These are phyloP conservation scores for Backusella circina DNA, from an alignment of 192 early-diverging fungal species.

Conservation along the genomic window DNA sequence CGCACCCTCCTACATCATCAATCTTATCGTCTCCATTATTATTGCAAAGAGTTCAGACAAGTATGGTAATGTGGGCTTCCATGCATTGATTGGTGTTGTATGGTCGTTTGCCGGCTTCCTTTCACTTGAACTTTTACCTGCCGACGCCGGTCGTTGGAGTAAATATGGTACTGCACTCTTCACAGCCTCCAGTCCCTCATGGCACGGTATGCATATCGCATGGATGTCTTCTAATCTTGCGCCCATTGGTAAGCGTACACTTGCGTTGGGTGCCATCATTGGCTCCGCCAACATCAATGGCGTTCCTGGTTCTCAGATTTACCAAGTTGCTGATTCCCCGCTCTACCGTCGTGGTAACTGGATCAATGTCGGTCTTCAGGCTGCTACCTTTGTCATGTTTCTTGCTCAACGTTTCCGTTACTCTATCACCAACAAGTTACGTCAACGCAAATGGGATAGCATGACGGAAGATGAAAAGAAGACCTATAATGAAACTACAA, in stretches of 20 bases:
- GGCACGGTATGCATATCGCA: slow-evolving; percentile 16
- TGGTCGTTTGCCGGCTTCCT: slow-evolving; percentile 23
- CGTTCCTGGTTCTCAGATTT: slow-evolving; percentile 30
- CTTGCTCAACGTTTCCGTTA: slow-evolving; percentile 46
- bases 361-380: slow-evolving; percentile 41
- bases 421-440: slow-evolving; percentile 36
- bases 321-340: slow-evolving; percentile 38
- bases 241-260: slow-evolving; percentile 24
- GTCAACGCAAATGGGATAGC: slow-evolving; percentile 43
- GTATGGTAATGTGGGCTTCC: slow-evolving; percentile 10
- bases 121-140: slow-evolving; percentile 35
- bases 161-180: slow-evolving; percentile 36
- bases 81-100: neutral
- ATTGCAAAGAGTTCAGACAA: slow-evolving; percentile 7
- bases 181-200: slow-evolving; percentile 18
- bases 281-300: slow-evolving; percentile 17
- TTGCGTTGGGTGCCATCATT: slow-evolving; percentile 19
- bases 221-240: slow-evolving; percentile 30
- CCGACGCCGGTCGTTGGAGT: slow-evolving; percentile 28
- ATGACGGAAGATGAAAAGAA: slow-evolving; percentile 49
- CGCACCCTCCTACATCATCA: slow-evolving; percentile 25
- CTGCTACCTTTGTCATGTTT: slow-evolving; percentile 31
- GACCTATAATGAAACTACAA: slow-evolving; percentile 49
- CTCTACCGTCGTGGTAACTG: slow-evolving; percentile 47
- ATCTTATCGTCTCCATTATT: slow-evolving; percentile 17